Evolutionary conservation across 2,329 filamentous ascomycete species (phyloP), one percentile per base, ranked within the genome.

Genomic region (Aspergillus texensis): DNA sequence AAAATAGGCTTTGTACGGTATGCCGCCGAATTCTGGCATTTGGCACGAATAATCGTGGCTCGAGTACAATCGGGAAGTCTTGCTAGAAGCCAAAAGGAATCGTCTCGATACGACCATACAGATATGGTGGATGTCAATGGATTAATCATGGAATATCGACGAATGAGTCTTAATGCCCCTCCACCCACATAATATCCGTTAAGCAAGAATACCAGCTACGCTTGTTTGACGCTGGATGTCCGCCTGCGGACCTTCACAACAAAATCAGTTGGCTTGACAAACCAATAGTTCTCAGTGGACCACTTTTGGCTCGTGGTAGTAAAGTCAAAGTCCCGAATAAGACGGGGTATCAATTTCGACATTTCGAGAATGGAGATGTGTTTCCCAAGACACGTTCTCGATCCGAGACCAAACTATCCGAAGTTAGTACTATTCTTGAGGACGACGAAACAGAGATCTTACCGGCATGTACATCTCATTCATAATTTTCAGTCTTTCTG

Each of bases 201-300:
- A 9, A n/a, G 24, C 16, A 26, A 28, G 5, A 50, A 26, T 50
- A 10, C 16, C 46, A 11, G 16, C 26, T 50, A 50, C 6, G 24
- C 14, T 39, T 2, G 46, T 32, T 39, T 56, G 9, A n/a, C 2
- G n/a, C 11, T 24, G 30, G 28, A 32, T 32, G 55, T 56, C 41
- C 50, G 36, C 32, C 26, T 54, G 24, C 39, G 46, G 32, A 77
- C 73, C 34, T 62, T 70, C 24, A 81, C 78, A 19, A 72, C 69
- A 60, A 82, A 82, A 57, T 81, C 70, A 0, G 68, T 68, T 1
- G 80, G 80, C 62, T 80, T 82, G 1, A 82, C 78, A 67, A 82
- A 82, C 79, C 78, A 81, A 39, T 70, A 69, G n/a, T 81, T 81
- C 36, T 71, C 62, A 6, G 77, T 78, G 0, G 72, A 62, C 78